Evolutionary conservation across 768 basidiomycete genomes (phyloP).

Genomic region (Exidia glandulosa): DNA sequence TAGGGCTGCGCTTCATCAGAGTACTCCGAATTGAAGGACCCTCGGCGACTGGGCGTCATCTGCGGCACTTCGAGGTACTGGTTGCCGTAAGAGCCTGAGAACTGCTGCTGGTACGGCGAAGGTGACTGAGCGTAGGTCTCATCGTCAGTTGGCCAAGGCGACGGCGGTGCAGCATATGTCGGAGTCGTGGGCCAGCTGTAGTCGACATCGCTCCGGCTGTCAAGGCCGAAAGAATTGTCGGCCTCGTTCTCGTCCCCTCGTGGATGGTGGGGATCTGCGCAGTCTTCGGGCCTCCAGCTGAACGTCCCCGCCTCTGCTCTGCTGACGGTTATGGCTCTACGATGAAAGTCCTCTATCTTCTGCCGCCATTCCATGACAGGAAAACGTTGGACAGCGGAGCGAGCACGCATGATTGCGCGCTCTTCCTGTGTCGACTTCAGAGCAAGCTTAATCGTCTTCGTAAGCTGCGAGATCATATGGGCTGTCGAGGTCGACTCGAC

Average conservation of each 20-base stretch:
- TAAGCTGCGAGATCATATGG: constrained; percentile 89
- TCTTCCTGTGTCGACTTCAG: constrained; percentile 85
- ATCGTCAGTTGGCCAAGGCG: neutral
- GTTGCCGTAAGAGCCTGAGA: neutral
- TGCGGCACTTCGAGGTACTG: neutral
- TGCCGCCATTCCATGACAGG: constrained; percentile 97
- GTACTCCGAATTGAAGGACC: constrained; percentile 29
- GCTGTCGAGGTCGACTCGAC: constrained; percentile 88
- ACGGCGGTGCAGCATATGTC: neutral
- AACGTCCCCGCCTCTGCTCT: constrained; percentile 56
- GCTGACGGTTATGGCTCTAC: constrained; percentile 65
- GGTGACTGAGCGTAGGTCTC: neutral
- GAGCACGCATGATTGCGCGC: constrained; percentile 82
- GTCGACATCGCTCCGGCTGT: neutral
- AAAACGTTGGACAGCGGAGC: constrained; percentile 92
- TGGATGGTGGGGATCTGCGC: too few species aligned
- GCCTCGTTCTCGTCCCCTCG: neutral
- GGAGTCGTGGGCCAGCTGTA: neutral
- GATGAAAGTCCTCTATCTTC: constrained; percentile 89
- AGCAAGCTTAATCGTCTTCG: constrained; percentile 91
- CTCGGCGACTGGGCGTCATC: constrained; percentile 14
- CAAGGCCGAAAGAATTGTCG: neutral
- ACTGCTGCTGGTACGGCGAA: neutral
- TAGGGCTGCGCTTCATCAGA: constrained; percentile 57
- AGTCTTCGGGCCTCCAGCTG: constrained; percentile 50